phyloP scores from a whole-genome alignment of 345 rosid species.

The Camelina neglecta region DNA sequence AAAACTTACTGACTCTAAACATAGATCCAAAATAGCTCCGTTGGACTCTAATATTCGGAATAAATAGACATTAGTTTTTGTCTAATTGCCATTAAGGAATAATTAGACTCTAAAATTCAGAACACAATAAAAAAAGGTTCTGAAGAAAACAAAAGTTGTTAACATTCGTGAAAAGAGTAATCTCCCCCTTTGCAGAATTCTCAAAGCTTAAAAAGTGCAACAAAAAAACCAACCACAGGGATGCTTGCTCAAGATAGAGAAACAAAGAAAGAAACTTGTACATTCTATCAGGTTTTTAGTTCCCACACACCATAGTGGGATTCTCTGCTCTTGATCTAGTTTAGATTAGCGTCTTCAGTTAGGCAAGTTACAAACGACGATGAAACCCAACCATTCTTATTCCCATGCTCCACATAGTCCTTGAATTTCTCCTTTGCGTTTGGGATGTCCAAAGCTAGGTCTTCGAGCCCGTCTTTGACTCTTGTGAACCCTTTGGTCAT shows the following conservation, averaged over 20 bases:
- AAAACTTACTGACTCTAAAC: neutral
- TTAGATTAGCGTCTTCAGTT: constrained; percentile 24
- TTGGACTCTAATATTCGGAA: neutral
- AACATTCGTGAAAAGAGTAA: constrained; percentile 13
- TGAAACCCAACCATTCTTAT: constrained; percentile 76
- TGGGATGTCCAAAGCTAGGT: constrained; percentile 85
- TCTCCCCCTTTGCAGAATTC: constrained; percentile 35
- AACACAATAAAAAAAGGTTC: constrained; percentile 1
- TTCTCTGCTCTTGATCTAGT: neutral
- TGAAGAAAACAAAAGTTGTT: neutral
- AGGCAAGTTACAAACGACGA: constrained; percentile 48
- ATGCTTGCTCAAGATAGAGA: constrained; percentile 16
- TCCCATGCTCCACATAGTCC: constrained; percentile 64
- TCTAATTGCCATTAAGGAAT: too few species aligned
- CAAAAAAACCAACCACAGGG: constrained; percentile 26
- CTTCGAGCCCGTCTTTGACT: constrained; percentile 79
- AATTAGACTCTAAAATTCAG: neutral
- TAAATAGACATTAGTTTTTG: too few species aligned
- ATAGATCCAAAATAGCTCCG: neutral
- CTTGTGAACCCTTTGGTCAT: constrained; percentile 87
- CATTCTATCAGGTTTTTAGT: constrained; percentile 20
- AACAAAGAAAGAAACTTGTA: constrained; percentile 13
- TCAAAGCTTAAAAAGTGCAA: constrained; percentile 36
- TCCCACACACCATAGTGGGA: constrained; percentile 10
- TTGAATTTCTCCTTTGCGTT: constrained; percentile 75